A percentile compares a stretch with the other conserved stretches of the same genome.
Evolutionary conservation across 2,329 filamentous ascomycete species (phyloP).

Genomic region (Rutstroemia sydowiana): DNA sequence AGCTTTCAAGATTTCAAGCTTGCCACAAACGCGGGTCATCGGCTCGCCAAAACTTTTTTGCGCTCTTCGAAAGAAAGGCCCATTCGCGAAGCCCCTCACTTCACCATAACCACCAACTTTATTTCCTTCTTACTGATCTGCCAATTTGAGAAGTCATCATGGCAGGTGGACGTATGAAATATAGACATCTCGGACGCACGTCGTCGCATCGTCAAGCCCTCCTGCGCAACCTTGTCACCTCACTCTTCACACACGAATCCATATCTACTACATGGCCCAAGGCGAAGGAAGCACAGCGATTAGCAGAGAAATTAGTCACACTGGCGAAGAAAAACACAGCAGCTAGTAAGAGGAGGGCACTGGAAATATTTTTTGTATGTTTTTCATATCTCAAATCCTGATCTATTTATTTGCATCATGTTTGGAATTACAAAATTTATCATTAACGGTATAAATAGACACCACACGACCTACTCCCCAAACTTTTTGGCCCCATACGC

Average conservation of each 20-base stretch:
- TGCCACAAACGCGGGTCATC: background rate
- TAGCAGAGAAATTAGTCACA: slow-evolving; percentile 92
- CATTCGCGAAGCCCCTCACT: background rate
- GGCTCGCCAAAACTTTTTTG: slow-evolving; percentile 18
- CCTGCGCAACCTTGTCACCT: slow-evolving; percentile 91
- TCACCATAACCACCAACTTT: background rate
- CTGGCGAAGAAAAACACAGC: slow-evolving; percentile 89
- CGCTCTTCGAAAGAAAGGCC: background rate
- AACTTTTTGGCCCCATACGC: slow-evolving; percentile 78
- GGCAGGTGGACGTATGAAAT: slow-evolving; percentile 82
- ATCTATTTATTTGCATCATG: background rate
- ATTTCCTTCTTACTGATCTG: background rate
- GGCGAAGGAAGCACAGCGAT: slow-evolving; percentile 89
- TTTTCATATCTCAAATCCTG: background rate
- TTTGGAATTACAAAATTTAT: too few relatives aligned
- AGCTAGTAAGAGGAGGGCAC: slow-evolving; percentile 66
- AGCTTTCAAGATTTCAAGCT: slow-evolving; percentile 5
- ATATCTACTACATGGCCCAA: slow-evolving; percentile 95
- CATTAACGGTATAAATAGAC: slow-evolving; percentile 40
- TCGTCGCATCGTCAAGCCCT: slow-evolving; percentile 87
- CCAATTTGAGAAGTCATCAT: slow-evolving; percentile 41
- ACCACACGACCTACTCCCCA: slow-evolving; percentile 65
- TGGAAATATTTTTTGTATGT: slow-evolving; percentile 78
- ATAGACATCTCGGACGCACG: slow-evolving; percentile 77
- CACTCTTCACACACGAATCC: slow-evolving; percentile 85